Evolutionary conservation across 192 early-diverging fungal species (phyloP).

Genomic region (Backusella macrospora): DNA sequence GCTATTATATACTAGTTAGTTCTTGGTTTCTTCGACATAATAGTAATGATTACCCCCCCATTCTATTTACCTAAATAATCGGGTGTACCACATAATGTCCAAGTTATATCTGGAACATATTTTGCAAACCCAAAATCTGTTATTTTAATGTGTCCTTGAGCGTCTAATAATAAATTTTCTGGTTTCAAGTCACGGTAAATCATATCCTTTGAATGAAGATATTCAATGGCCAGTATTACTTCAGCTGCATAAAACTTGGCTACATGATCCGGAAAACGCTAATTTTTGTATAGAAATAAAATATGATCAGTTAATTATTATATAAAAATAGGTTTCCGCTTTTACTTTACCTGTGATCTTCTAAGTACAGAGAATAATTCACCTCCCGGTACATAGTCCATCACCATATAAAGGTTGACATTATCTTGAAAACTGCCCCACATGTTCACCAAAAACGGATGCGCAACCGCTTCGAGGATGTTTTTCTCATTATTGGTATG

Average conservation of each 20-base stretch:
- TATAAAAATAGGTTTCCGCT: too few species aligned
- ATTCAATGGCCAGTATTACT: slow-evolving; percentile 80
- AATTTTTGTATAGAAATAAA: neutral
- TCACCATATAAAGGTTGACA: slow-evolving; percentile 78
- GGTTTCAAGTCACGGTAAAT: slow-evolving; percentile 89
- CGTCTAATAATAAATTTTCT: slow-evolving; percentile 71
- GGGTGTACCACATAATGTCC: slow-evolving; percentile 87
- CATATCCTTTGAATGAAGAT: slow-evolving; percentile 79
- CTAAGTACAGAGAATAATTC: slow-evolving; percentile 87
- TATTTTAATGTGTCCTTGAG: slow-evolving; percentile 81
- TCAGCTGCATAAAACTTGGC: slow-evolving; percentile 85
- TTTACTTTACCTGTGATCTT: slow-evolving; percentile 52
- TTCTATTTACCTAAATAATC: slow-evolving; percentile 62
- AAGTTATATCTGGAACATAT: slow-evolving; percentile 72
- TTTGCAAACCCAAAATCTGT: slow-evolving; percentile 92
- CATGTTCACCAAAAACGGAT: slow-evolving; percentile 88
- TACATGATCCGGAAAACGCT: slow-evolving; percentile 76
- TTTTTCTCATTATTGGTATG: slow-evolving; percentile 94
- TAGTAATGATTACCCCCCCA: slow-evolving; percentile 9
- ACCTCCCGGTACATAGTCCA: slow-evolving; percentile 85
- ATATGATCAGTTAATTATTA: neutral
- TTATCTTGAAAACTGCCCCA: slow-evolving; percentile 89
- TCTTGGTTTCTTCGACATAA: neutral
- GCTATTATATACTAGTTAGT: slow-evolving; percentile 51
- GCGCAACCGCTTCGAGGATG: slow-evolving; percentile 81